Percentiles rank a stretch among this genome's conserved stretches.
Evolutionary conservation across 139 green algal species (phyloP).

Genomic region (Picochlorum sp.): DNA sequence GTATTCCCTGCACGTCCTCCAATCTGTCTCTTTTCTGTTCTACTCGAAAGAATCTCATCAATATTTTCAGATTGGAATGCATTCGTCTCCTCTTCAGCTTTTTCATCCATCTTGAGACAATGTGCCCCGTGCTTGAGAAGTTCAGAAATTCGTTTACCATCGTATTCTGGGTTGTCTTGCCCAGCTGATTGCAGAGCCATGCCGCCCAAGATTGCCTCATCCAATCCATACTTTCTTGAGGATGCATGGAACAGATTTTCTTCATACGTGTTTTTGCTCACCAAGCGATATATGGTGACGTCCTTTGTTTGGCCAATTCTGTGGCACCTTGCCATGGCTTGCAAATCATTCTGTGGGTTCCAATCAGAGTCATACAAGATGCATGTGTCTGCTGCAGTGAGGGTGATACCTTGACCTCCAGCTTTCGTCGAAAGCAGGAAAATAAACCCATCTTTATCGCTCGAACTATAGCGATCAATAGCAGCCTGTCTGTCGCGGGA

Average conservation of each 20-base stretch:
- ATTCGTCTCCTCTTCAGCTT: slow-evolving; percentile 24
- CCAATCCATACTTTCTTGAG: slow-evolving; percentile 71
- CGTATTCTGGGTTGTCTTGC: slow-evolving; percentile 31
- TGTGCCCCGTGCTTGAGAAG: slow-evolving; percentile 82
- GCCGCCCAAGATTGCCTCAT: slow-evolving; percentile 84
- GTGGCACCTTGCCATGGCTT: slow-evolving; percentile 94
- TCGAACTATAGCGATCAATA: slow-evolving; percentile 77
- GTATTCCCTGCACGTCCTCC: slow-evolving; percentile 67
- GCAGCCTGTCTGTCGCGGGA: slow-evolving; percentile 61
- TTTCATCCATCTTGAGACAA: slow-evolving; percentile 35
- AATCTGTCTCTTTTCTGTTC: slow-evolving; percentile 82
- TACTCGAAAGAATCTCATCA: slow-evolving; percentile 67
- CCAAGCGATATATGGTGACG: slow-evolving; percentile 87
- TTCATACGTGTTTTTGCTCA: slow-evolving; percentile 86
- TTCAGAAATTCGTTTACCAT: slow-evolving; percentile 61
- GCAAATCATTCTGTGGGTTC: slow-evolving; percentile 87
- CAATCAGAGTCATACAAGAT: slow-evolving; percentile 95
- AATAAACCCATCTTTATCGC: slow-evolving; percentile 51
- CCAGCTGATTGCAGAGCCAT: slow-evolving; percentile 13
- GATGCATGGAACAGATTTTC: slow-evolving; percentile 62
- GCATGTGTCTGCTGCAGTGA: slow-evolving; percentile 85
- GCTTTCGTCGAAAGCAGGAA: slow-evolving; percentile 90
- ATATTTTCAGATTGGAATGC: slow-evolving; percentile 72
- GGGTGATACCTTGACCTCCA: slow-evolving; percentile 92
- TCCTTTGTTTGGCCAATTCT: slow-evolving; percentile 81